Base-by-base conservation (phyloP, 2,329 filamentous ascomycete genomes). In the Fusarium virguliforme region DNA sequence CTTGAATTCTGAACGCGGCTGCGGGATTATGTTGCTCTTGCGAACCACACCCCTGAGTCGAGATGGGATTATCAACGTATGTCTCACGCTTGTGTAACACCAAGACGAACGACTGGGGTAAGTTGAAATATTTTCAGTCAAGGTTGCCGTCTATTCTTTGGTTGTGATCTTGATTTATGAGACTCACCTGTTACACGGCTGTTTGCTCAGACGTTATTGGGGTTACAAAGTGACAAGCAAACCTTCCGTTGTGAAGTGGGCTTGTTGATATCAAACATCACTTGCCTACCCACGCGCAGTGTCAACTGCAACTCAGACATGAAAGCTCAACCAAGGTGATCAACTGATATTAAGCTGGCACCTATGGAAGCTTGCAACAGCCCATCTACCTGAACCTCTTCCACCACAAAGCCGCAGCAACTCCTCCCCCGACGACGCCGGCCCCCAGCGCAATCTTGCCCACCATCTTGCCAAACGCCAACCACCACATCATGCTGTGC, bases 401-500 rank as follows among this genome's bases (percentile, higher is more conserved):
- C 68, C 67, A 70, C 18, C 62, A n/a, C 9, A 68, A 60, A 57
- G 72, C 51, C 8, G 72, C 48, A 8, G 62, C 70, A 5, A 68
- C 67, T 5, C 66, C 41, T 1, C 66, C 32, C 8, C 57, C 67
- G 5, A 59, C 54, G 8, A 73, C 30, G 13, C 55, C 61, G 48
- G 53, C 37, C 9, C 40, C 50, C 7, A 66, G 55, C 0, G 54
- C 51, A 22, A 56, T 63, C 10, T 73, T 73, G 3, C 65, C 68
- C 1, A 67, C 32, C 57, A 72, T 74, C 28, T 67, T 74, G 0
- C 61, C 62, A 61, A 73, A 73, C 3, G 51, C 53, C 15, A 74
- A 28, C 71, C 68, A 73, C 71, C 68, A 73, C 50, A 73, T 71
- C 28, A 73, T 37, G 2, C 62, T 53, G 22, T 72, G 64, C 0